Conservation (phyloP, 495 filamentous ascomycete species). For the Talaromyces ruber region DNA sequence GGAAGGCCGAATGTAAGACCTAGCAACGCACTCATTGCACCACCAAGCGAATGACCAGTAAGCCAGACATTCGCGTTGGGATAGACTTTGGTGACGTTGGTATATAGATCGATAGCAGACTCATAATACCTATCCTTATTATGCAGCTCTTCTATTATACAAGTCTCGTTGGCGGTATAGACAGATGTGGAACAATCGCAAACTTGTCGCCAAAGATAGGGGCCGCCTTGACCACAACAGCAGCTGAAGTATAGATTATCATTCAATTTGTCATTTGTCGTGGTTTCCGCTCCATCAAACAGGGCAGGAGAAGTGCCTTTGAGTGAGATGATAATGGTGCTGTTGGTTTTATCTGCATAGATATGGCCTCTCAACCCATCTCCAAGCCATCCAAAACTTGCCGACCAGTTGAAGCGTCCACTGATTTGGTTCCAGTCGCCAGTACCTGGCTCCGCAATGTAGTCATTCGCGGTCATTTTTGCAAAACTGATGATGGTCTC, state of each 20-base stretch:
- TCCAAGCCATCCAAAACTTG: constrained; percentile 82
- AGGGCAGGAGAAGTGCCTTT: constrained; percentile 88
- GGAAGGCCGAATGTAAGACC: constrained; percentile 87
- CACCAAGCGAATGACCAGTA: constrained; percentile 83
- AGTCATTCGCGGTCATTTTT: constrained; percentile 80
- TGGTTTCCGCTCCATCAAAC: constrained; percentile 91
- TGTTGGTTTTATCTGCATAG: constrained; percentile 77
- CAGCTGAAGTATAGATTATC: constrained; percentile 98
- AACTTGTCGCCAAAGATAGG: constrained; percentile 78
- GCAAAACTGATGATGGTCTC: constrained; percentile 76
- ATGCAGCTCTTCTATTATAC: constrained; percentile 62
- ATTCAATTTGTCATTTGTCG: constrained; percentile 94
- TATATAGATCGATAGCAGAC: constrained; percentile 76
- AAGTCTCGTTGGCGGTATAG: constrained; percentile 86
- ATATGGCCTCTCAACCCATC: constrained; percentile 91
- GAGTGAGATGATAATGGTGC: constrained; percentile 80
- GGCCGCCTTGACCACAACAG: constrained; percentile 89
- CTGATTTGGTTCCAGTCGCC: constrained; percentile 81
- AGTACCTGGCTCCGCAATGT: constrained; percentile 61
- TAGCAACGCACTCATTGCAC: constrained; percentile 73
- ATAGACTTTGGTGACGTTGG: constrained; percentile 85
- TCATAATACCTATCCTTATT: constrained; percentile 87
- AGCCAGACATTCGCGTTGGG: constrained; percentile 82
- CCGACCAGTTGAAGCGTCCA: constrained; percentile 69
- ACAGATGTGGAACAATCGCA: constrained; percentile 82